Conservation (phyloP, 208 protist genomes). For the Trypanosoma theileri region DNA sequence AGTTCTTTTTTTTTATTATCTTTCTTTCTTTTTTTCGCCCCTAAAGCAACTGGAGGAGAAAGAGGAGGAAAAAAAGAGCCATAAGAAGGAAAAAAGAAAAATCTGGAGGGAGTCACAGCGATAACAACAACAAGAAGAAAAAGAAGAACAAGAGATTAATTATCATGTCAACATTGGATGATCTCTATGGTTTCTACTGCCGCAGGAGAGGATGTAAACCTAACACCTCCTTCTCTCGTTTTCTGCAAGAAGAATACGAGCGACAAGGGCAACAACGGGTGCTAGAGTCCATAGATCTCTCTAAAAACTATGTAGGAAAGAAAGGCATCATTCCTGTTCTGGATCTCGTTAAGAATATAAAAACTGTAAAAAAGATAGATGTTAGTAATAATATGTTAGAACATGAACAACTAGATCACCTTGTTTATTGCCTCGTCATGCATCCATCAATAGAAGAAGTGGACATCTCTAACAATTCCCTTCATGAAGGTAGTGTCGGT, state of each 20-base stretch:
- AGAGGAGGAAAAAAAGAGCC: background rate
- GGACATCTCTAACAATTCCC: constrained; percentile 50
- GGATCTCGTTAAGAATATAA: constrained; percentile 81
- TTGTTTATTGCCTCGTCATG: constrained; percentile 76
- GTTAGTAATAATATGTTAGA: constrained; percentile 76
- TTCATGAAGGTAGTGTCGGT: constrained; percentile 63
- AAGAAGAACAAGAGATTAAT: constrained; percentile 10
- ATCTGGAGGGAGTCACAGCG: constrained; percentile 4
- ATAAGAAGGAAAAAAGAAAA: no score
- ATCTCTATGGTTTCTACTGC: constrained; percentile 87
- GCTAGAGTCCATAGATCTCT: constrained; percentile 64
- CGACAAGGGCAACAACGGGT: constrained; percentile 28
- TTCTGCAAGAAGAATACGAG: constrained; percentile 48
- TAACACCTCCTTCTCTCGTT: constrained; percentile 64
- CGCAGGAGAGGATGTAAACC: constrained; percentile 64
- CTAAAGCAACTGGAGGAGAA: constrained; percentile 15
- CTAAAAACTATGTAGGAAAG: constrained; percentile 76
- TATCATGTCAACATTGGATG: constrained; percentile 62
- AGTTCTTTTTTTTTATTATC: background rate
- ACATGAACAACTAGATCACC: constrained; percentile 66
- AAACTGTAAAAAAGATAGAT: constrained; percentile 66
- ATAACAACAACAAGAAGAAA: constrained; percentile 15
- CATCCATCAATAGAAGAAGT: constrained; percentile 69
- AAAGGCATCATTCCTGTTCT: constrained; percentile 81
- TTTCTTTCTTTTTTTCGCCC: background rate